These are phyloP conservation scores for Pulveroboletus ravenelii DNA, from an alignment of 768 basidiomycete genomes.

Conservation along the genomic window DNA sequence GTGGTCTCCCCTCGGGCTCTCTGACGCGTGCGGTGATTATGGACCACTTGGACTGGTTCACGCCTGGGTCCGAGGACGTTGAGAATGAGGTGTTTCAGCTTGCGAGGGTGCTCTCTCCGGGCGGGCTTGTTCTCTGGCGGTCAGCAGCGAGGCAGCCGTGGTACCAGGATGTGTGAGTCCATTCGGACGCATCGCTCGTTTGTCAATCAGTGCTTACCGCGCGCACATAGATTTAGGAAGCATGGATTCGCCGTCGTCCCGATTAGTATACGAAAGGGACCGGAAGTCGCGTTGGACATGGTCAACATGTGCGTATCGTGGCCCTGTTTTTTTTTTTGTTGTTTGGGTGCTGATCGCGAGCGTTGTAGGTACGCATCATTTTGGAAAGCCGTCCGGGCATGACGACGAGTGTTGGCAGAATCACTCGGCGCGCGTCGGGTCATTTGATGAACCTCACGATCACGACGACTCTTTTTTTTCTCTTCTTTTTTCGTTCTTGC, in stretches of 20 bases:
- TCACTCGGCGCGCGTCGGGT: too few relatives aligned
- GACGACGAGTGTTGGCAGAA: background rate
- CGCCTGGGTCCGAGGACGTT: conserved; percentile 42
- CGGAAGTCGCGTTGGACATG: conserved; percentile 49
- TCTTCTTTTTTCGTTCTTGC: background rate
- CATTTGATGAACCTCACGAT: background rate
- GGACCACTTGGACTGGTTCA: conserved; percentile 66
- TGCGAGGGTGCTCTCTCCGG: conserved; percentile 49
- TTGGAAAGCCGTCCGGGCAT: conserved; percentile 26
- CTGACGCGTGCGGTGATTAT: conserved; percentile 65
- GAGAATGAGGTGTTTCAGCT: conserved; percentile 54
- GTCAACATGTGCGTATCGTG: conserved; percentile 58
- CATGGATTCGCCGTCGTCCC: conserved; percentile 51
- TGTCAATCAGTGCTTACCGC: too few relatives aligned
- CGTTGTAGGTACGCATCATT: conserved; percentile 30
- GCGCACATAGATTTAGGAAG: conserved; percentile 40
- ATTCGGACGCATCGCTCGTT: too few relatives aligned
- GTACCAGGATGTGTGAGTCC: conserved; percentile 49
- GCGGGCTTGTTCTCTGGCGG: conserved; percentile 64
- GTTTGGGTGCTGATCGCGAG: background rate
- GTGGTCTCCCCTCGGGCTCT: conserved; percentile 40
- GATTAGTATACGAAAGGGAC: conserved; percentile 49
- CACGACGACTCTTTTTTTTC: background rate
- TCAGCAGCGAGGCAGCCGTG: conserved; percentile 61
- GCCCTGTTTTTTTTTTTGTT: background rate